phyloP scores from a whole-genome alignment of 2,329 filamentous ascomycete genomes.

The Ophiocordyceps robertsii region DNA sequence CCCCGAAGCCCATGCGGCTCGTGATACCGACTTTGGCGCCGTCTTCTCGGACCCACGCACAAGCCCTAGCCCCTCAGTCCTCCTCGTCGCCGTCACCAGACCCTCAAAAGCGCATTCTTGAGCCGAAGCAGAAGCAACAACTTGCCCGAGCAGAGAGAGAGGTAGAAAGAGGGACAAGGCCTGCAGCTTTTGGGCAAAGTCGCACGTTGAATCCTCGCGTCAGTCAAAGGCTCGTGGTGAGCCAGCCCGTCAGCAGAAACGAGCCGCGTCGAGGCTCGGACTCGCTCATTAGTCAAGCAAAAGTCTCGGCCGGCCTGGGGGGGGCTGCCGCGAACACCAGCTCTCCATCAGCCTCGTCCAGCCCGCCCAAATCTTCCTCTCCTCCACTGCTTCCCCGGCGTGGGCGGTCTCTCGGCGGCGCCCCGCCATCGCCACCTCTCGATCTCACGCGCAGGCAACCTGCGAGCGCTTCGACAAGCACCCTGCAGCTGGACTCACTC shows the following conservation, averaged over 20 bases:
- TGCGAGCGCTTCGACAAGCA: slow-evolving; percentile 17
- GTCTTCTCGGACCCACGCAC: slow-evolving; percentile 12
- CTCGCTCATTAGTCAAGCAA: not conserved
- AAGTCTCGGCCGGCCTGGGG: not conserved
- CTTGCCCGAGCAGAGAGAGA: too few relatives aligned
- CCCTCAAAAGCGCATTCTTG: slow-evolving; percentile 13
- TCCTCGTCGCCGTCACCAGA: slow-evolving; percentile 13
- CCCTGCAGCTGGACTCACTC: slow-evolving; percentile 48
- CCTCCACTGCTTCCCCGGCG: slow-evolving; percentile 5
- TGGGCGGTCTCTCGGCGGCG: slow-evolving; percentile 10
- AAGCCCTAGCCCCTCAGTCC: slow-evolving; percentile 1
- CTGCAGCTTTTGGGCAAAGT: too few relatives aligned
- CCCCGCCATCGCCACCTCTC: slow-evolving; percentile 23
- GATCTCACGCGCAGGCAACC: slow-evolving; percentile 12
- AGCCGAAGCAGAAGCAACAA: slow-evolving; percentile 5
- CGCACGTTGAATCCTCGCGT: slow-evolving; percentile 22
- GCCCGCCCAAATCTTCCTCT: not conserved
- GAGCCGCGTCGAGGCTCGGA: not conserved
- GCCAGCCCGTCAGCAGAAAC: not conserved
- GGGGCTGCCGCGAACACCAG: not conserved
- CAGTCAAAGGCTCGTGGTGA: slow-evolving; percentile 7
- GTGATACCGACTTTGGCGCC: slow-evolving; percentile 16
- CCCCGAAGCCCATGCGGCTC: slow-evolving; percentile 19
- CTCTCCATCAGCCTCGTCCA: not conserved
- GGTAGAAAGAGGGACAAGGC: too few relatives aligned